Base-by-base conservation (phyloP, 2,329 filamentous ascomycete genomes). In the Emericellopsis atlantica region DNA sequence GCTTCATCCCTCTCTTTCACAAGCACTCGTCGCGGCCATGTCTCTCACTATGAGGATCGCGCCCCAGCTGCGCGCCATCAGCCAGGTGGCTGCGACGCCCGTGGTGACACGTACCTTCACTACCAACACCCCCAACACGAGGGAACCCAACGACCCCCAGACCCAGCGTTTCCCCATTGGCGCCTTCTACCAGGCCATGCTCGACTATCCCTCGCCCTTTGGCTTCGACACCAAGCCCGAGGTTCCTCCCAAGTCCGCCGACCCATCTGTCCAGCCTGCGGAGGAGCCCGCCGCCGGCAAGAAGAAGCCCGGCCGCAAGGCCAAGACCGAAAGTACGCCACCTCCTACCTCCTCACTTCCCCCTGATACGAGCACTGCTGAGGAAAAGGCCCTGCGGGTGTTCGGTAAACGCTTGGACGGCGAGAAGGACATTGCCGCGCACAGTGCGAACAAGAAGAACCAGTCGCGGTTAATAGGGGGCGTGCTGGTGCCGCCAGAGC, bases 381-480 rank as follows among this genome's bases (percentile, higher is more conserved):
- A 77, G 49, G 68, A 76, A 41, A 72, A 68, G 32, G 67, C 76
- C 18, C 66, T 77, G 36, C 76, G 93, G 52, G 72, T 95, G 26
- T 95, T 98, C 54, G 87, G 88, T 16, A 84, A 84, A 7, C 76
- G 80, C 8, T 72, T 92, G 12, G 78, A 81, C 21, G 84, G 83
- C 1, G 84, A 88, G 1, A 72, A 74, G 32, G 80, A 87, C 52
- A 71, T 82, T 33, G 72, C 72, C 46, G 74, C 77, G 44, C 72
- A 76, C 33, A 61, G 77, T 6, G 70, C 69, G 4, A 69, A 75
- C 36, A 70, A 78, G 31, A 65, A 76, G 11, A 65, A 70, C 12
- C 68, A 74, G 45, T 78, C 78, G 39, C 74, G 67, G 8, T 67
- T 77, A 45, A 68, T 95, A 42, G 88, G 84, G 1, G 90, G 89